Evolutionary conservation across 371 early-diverging fungal genomes (phyloP).

Genomic region (Gilbertella persicaria): DNA sequence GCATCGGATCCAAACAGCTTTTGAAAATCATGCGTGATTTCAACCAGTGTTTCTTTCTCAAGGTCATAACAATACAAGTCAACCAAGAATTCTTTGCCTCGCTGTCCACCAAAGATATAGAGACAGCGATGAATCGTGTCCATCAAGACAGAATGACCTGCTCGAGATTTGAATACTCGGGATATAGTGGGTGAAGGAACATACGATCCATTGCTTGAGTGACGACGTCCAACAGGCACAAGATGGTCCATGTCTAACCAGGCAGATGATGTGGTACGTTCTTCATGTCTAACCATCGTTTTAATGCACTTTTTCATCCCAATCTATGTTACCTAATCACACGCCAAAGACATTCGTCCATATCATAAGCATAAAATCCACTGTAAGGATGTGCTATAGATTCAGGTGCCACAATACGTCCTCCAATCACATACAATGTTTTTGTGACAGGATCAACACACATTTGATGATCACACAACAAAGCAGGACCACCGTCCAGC

Average conservation of each 20-base stretch:
- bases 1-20: conserved; percentile 75
- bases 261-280: not conserved
- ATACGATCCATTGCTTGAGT: not conserved
- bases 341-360: conserved; percentile 65
- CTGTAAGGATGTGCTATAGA: conserved; percentile 71
- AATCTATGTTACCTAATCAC: conserved; percentile 49
- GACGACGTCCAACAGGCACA: not conserved
- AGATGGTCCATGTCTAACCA: not conserved
- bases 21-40: conserved; percentile 71
- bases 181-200: not conserved
- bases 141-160: conserved; percentile 90
- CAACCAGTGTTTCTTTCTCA: conserved; percentile 69
- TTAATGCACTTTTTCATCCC: conserved; percentile 7
- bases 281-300: conserved; percentile 20
- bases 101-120: conserved; percentile 90
- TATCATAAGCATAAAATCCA: conserved; percentile 83
- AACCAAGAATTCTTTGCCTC: conserved; percentile 71
- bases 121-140: conserved; percentile 71
- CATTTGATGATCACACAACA: conserved; percentile 96
- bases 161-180: conserved; percentile 70
- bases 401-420: conserved; percentile 67
- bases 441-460: conserved; percentile 73
- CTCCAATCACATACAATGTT: conserved; percentile 90
- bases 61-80: conserved; percentile 86
- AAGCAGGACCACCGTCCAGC: conserved; percentile 80